These are phyloP conservation scores for Tilletia indica DNA, from an alignment of 1,284 basidiomycete species.

Conservation along the genomic window DNA sequence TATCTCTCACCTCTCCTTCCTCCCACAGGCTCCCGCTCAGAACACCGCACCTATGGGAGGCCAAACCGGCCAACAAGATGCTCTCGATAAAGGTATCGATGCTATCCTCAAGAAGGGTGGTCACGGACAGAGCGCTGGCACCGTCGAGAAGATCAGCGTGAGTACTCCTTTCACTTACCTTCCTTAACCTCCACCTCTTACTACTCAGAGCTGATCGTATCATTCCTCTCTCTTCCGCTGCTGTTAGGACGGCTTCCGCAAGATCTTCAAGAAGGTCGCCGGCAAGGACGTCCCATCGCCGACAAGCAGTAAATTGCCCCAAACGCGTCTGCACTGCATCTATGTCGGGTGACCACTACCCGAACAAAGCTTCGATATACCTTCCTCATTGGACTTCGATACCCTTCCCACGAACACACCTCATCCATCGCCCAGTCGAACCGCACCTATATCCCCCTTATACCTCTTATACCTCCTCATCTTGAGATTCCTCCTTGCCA, in stretches of 20 bases:
- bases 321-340: not conserved
- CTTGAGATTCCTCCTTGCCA: too few relatives aligned
- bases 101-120: constrained; percentile 27
- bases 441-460: too few relatives aligned
- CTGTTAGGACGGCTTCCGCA: constrained; percentile 38
- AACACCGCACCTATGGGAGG: constrained; percentile 9
- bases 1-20: not conserved
- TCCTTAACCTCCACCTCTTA: not conserved
- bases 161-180: not conserved
- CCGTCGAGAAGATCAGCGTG: constrained; percentile 39
- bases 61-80: constrained; percentile 35
- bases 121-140: constrained; percentile 20
- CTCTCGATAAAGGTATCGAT: constrained; percentile 43
- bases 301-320: constrained; percentile 34
- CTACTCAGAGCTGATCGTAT: too few relatives aligned
- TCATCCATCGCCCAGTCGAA: too few relatives aligned
- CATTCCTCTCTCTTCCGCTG: not conserved
- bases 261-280: constrained; percentile 43
- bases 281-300: constrained; percentile 45
- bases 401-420: too few relatives aligned
- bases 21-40: not conserved
- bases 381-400: too few relatives aligned
- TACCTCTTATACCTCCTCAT: too few relatives aligned
- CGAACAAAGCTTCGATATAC: too few relatives aligned
- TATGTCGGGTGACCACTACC: too few relatives aligned